A percentile compares a stretch with the other conserved stretches of the same genome.
Evolutionary conservation across 2,329 filamentous ascomycete species (phyloP).

Genomic region (Pseudogymnoascus sp.): DNA sequence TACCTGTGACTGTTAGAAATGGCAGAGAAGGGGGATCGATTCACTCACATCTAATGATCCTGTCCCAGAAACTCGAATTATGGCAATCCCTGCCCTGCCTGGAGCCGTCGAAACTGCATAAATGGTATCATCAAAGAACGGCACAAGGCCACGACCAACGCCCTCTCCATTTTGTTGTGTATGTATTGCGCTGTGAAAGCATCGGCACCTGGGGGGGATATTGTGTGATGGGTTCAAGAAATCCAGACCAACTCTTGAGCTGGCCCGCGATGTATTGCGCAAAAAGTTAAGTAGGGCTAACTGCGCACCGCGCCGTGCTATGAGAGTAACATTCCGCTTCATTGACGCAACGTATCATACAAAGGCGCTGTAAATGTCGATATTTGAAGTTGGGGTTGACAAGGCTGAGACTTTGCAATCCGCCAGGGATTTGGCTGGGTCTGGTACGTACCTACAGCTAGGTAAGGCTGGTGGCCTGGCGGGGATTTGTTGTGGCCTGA

Average conservation of each 20-base stretch:
- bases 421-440: not conserved
- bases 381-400: not conserved
- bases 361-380: not conserved
- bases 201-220: not conserved
- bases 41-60: constrained; percentile 56
- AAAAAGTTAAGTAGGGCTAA: not conserved
- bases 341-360: constrained; percentile 4
- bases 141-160: not conserved
- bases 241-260: not conserved
- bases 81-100: constrained; percentile 81
- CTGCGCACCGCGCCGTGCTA: not conserved
- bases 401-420: not conserved
- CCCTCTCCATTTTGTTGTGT: not conserved
- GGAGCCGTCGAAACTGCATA: constrained; percentile 85
- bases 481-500: not conserved
- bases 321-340: constrained; percentile 1
- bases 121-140: constrained; percentile 52
- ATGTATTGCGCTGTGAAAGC: not conserved
- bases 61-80: constrained; percentile 79
- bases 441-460: not conserved
- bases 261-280: not conserved
- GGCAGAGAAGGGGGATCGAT: not conserved
- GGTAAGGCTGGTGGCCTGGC: constrained; percentile 3
- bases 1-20: constrained; percentile 40
- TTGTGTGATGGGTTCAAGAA: not conserved